These are phyloP conservation scores for Paecilomyces dactylethromorphus DNA, from an alignment of 2,329 filamentous ascomycete species.

Conservation along the genomic window DNA sequence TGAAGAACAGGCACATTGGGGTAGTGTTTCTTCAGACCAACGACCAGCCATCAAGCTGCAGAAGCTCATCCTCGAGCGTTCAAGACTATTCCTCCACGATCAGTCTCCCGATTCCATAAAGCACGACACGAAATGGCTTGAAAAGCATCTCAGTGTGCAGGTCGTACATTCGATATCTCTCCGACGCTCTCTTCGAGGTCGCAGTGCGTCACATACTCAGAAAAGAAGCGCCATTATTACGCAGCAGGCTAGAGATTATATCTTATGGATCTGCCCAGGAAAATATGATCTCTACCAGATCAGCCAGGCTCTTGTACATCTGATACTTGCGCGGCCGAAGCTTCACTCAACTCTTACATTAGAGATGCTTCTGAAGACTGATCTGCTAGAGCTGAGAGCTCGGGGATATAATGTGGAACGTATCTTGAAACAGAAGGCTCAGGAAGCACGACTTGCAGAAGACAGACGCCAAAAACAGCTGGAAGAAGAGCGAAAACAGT, in stretches of 20 bases:
- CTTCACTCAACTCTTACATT: slow-evolving; percentile 86
- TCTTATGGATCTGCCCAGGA: slow-evolving; percentile 68
- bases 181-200: slow-evolving; percentile 66
- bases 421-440: slow-evolving; percentile 80
- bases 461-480: slow-evolving; percentile 67
- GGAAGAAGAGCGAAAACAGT: slow-evolving; percentile 63
- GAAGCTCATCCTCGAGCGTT: slow-evolving; percentile 78
- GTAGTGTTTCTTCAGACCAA: slow-evolving; percentile 60
- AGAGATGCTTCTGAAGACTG: slow-evolving; percentile 82
- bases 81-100: slow-evolving; percentile 83
- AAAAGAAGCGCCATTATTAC: slow-evolving; percentile 69
- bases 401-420: slow-evolving; percentile 96
- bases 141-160: slow-evolving; percentile 72
- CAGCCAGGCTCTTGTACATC: slow-evolving; percentile 74
- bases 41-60: slow-evolving; percentile 62
- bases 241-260: slow-evolving; percentile 49
- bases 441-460: slow-evolving; percentile 81
- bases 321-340: slow-evolving; percentile 74
- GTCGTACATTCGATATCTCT: slow-evolving; percentile 73
- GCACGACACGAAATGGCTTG: slow-evolving; percentile 84
- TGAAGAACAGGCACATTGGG: slow-evolving; percentile 69
- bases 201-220: slow-evolving; percentile 63
- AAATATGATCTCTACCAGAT: slow-evolving; percentile 85
- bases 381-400: slow-evolving; percentile 71
- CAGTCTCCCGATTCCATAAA: slow-evolving; percentile 71